These are phyloP conservation scores for Clohesyomyces aquaticus DNA, from an alignment of 495 filamentous ascomycete genomes.

Conservation along the genomic window DNA sequence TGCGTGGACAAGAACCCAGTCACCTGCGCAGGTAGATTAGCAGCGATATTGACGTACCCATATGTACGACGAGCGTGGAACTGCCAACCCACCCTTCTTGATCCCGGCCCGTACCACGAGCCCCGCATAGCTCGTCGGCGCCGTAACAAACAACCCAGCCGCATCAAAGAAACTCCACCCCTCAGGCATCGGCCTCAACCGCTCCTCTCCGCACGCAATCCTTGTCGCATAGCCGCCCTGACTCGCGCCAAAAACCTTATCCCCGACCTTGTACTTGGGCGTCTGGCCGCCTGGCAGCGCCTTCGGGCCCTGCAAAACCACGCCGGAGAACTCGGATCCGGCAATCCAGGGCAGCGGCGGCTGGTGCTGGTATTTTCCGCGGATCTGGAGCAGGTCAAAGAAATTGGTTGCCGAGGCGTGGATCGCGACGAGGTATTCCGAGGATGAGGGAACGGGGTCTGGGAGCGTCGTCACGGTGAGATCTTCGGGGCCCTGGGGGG, in stretches of 20 bases:
- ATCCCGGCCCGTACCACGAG: constrained; percentile 77
- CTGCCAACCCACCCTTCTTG: constrained; percentile 54
- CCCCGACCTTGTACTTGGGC: constrained; percentile 70
- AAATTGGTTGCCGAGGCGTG: constrained; percentile 91
- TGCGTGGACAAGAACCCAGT: constrained; percentile 89
- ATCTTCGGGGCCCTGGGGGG: constrained; percentile 69
- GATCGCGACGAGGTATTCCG: constrained; percentile 86
- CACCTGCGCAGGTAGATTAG: constrained; percentile 50
- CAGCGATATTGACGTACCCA: neutral
- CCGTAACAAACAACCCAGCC: constrained; percentile 87
- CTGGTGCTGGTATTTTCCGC: constrained; percentile 75
- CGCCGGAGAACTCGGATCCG: constrained; percentile 84
- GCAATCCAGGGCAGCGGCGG: constrained; percentile 81
- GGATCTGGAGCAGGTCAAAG: constrained; percentile 91
- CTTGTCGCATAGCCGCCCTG: constrained; percentile 88
- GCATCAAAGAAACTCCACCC: constrained; percentile 86
- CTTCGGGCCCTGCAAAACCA: constrained; percentile 66
- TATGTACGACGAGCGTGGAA: neutral
- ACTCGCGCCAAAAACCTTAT: constrained; percentile 81
- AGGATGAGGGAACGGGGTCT: constrained; percentile 65
- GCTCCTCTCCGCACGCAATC: constrained; percentile 65
- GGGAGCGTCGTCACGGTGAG: constrained; percentile 75
- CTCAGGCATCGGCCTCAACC: constrained; percentile 71
- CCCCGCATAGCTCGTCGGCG: constrained; percentile 85
- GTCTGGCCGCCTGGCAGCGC: constrained; percentile 43